Evolutionary conservation across 2,329 filamentous ascomycete genomes (phyloP).

Genomic region (Botrytis fragariae): DNA sequence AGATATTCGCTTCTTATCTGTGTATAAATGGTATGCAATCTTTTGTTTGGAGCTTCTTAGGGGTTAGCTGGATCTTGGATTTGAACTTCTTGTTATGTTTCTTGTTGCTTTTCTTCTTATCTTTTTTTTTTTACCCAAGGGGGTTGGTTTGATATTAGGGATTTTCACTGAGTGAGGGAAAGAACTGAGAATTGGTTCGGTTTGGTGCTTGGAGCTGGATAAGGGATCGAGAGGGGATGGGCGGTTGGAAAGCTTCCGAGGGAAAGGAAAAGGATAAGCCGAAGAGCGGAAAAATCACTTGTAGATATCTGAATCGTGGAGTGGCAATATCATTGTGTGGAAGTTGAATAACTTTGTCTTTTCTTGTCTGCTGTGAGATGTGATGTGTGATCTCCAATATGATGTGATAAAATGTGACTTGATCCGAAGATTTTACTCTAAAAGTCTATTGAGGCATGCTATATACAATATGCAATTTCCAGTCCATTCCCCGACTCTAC

Average conservation of each 20-base stretch:
- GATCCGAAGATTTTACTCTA: background rate
- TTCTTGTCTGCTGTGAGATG: background rate
- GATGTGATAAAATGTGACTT: background rate
- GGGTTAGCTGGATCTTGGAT: background rate
- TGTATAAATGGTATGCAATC: constrained; percentile 1
- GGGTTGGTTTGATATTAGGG: background rate
- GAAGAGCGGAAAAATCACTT: background rate
- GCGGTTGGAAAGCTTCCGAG: too few relatives aligned
- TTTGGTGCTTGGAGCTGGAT: background rate
- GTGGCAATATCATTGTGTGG: constrained; percentile 12
- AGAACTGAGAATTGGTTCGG: background rate
- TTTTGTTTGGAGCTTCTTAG: background rate
- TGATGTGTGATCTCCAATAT: background rate
- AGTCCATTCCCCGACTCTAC: background rate
- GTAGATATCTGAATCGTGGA: background rate
- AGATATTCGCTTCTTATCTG: background rate
- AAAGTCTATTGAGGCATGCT: background rate
- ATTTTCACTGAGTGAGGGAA: background rate
- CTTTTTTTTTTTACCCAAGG: background rate
- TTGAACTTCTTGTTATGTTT: constrained; percentile 15
- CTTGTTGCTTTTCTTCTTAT: background rate
- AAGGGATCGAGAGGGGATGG: background rate
- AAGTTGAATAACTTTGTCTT: background rate
- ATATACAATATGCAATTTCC: background rate
- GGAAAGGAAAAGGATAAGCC: background rate